phyloP scores from a whole-genome alignment of 805 yeast species.

The Hanseniaspora vineae region DNA sequence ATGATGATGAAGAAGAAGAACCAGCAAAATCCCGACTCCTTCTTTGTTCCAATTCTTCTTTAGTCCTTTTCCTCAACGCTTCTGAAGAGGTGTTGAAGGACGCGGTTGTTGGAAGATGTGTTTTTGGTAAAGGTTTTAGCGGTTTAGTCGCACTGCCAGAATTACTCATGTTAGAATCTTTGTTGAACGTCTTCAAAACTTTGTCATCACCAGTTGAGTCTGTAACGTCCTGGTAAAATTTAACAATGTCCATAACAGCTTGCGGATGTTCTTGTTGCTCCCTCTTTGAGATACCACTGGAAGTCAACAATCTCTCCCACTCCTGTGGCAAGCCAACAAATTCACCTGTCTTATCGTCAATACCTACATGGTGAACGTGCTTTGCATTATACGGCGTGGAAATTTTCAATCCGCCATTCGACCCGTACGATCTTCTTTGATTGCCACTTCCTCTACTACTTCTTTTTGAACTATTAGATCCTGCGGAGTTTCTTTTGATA shows the following conservation, averaged over 20 bases:
- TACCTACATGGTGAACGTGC: conserved; percentile 88
- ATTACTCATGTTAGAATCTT: neutral
- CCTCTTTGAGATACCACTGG: conserved; percentile 75
- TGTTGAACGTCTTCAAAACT: conserved; percentile 27
- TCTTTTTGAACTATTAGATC: conserved; percentile 19
- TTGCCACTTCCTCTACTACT: conserved; percentile 7
- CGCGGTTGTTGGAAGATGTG: conserved; percentile 13
- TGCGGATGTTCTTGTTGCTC: conserved; percentile 82
- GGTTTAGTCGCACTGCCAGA: too few species aligned
- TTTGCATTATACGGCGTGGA: conserved; percentile 88
- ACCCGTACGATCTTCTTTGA: conserved; percentile 8
- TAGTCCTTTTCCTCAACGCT: neutral
- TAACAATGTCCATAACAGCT: conserved; percentile 85
- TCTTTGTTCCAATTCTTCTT: neutral
- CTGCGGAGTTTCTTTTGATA: conserved; percentile 18
- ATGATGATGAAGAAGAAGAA: neutral
- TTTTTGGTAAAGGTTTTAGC: neutral
- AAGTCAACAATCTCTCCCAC: conserved; percentile 74
- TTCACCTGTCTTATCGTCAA: conserved; percentile 70
- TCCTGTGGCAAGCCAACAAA: conserved; percentile 88
- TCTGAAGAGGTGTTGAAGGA: conserved; percentile 23
- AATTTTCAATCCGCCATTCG: conserved; percentile 33
- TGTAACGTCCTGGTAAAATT: conserved; percentile 59
- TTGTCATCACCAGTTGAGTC: conserved; percentile 29
- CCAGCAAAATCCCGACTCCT: neutral